Base-by-base conservation (phyloP, 306 rosid species). In the Glycine tomentella region DNA sequence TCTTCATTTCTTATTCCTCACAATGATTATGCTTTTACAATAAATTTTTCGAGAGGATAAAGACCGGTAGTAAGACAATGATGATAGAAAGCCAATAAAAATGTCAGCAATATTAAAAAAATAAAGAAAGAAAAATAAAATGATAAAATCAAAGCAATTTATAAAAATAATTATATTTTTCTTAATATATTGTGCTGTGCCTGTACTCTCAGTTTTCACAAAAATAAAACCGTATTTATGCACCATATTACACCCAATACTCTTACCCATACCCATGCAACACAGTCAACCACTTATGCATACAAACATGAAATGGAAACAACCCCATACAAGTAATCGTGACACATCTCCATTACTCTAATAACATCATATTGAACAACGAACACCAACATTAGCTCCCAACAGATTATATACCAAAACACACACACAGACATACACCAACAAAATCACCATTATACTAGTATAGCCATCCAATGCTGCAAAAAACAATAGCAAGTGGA, bases 401-500 rank as follows among this genome's bases (percentile, higher is more conserved):
- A 20, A n/a, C 5, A 68, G 14, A 7, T 8, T 50, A 31, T 40
- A 50, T 42, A 72, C 78, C 52, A 80, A 57, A 5, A 25, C 31
- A 1, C 25, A 20, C 25, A 20, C 25, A 25, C 31, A 31, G 52
- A 67, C 25, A 11, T 2, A 12, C 12, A 40, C 45, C 31, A 56
- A 25, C 57, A 12, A 14, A 61, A 55, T 53, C 31, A 40, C 59
- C 52, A 64, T 63, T 55, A 77, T 62, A 46, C 71, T 17, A 65
- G 69, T 50, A 56, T 7, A 69, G 65, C 48, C 33, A 61, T 65
- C 80, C 65, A 81, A 52, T 45, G 82, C 66, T 61, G 80, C 72
- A 44, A 71, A 25, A 75, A 76, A 51, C 69, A 80, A 70, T 4
- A 74, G 48, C 80, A 48, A 33, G 44, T 46, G 69, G 61, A 76